A percentile compares a stretch with the other conserved stretches of the same genome.
These are phyloP conservation scores for Cyclanthera cordifolia DNA, from an alignment of 306 rosid genomes.

Conservation along the genomic window DNA sequence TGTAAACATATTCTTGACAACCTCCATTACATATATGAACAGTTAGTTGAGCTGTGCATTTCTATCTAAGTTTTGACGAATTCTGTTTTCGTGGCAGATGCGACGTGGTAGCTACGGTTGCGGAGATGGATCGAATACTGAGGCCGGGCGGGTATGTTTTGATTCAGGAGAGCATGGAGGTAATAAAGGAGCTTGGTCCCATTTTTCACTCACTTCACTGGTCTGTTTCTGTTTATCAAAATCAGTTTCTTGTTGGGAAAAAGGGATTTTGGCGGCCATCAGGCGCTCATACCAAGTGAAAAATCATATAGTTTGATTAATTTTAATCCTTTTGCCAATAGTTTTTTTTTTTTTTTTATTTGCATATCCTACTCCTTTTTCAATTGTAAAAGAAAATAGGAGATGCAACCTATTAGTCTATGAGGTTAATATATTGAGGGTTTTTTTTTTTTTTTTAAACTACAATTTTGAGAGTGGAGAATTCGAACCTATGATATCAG, in stretches of 20 bases:
- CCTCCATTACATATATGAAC: not conserved
- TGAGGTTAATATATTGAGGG: not conserved
- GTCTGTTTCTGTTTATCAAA: conserved; percentile 38
- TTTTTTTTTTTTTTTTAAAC: too few species aligned
- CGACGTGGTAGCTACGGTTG: conserved; percentile 41
- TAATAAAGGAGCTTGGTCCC: conserved; percentile 43
- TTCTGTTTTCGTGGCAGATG: conserved; percentile 39
- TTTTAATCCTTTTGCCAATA: not conserved
- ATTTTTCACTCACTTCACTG: conserved; percentile 68
- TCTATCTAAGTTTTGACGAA: not conserved
- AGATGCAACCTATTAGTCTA: too few species aligned
- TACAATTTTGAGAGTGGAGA: too few species aligned
- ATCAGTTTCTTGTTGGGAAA: conserved; percentile 54
- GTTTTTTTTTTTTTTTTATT: not conserved
- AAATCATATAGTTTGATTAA: not conserved
- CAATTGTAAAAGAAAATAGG: not conserved
- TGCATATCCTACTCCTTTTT: not conserved
- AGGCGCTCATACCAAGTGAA: not conserved
- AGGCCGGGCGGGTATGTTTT: conserved; percentile 73
- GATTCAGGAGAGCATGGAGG: conserved; percentile 56
- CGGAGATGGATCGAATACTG: conserved; percentile 73
- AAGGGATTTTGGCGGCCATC: conserved; percentile 87
- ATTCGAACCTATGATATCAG: too few species aligned
- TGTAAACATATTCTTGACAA: not conserved
- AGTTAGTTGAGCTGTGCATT: not conserved